phyloP scores from a whole-genome alignment of 208 protist genomes.

The Leptomonas pyrrhocoris region DNA sequence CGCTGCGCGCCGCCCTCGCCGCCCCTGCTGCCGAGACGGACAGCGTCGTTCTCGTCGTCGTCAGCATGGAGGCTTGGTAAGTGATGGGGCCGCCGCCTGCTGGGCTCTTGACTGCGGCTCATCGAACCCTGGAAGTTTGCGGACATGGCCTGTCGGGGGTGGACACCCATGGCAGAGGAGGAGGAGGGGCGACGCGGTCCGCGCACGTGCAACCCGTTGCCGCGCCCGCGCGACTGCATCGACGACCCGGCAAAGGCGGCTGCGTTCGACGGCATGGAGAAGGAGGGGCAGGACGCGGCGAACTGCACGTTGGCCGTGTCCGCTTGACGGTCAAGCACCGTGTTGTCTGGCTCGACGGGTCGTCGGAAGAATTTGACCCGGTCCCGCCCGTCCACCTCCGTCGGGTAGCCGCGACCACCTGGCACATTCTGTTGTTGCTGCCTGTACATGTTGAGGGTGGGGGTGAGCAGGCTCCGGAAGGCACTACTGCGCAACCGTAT shows the following conservation, averaged over 20 bases:
- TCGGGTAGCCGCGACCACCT: constrained; percentile 60
- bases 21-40: not conserved
- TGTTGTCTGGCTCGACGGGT: constrained; percentile 64
- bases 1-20: not conserved
- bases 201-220: not conserved
- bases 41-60: not conserved
- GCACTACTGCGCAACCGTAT: not conserved
- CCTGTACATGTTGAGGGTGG: constrained; percentile 25
- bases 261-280: constrained; percentile 17
- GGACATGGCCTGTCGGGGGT: not conserved
- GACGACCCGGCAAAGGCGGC: constrained; percentile 10
- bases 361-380: constrained; percentile 88
- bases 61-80: constrained; percentile 32
- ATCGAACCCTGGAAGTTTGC: not conserved
- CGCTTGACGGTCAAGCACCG: constrained; percentile 18
- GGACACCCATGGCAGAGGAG: constrained; percentile 7
- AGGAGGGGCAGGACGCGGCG: constrained; percentile 31
- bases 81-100: constrained; percentile 33
- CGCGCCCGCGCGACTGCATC: not conserved
- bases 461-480: not conserved
- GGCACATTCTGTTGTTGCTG: constrained; percentile 38
- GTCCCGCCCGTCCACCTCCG: constrained; percentile 85
- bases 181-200: constrained; percentile 16
- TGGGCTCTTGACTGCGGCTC: constrained; percentile 17
- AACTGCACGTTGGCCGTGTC: constrained; percentile 27